Percentiles rank a stretch among this genome's conserved stretches.
These are phyloP conservation scores for Flaveria brownii DNA, from an alignment of 129 eudicot genomes.

Conservation along the genomic window DNA sequence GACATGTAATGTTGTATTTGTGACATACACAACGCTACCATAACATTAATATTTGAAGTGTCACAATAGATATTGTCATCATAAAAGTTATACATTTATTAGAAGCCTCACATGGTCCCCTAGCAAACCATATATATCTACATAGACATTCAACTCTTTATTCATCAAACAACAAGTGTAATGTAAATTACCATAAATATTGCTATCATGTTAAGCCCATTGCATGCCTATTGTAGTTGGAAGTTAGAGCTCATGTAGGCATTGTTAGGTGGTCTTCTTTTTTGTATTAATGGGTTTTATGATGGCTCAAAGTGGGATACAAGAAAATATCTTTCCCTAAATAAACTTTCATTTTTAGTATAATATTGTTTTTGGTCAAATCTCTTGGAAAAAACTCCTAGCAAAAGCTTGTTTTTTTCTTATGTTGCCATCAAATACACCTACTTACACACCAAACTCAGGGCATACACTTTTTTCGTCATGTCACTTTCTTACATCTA, in stretches of 20 bases:
- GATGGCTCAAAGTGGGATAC: slow-evolving; percentile 33
- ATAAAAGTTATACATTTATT: too few species aligned
- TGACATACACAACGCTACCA: too few species aligned
- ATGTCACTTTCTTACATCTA: slow-evolving; percentile 13
- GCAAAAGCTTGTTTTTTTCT: slow-evolving; percentile 22
- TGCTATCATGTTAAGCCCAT: too few species aligned
- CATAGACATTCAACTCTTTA: too few species aligned
- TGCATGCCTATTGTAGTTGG: neutral
- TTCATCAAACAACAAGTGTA: too few species aligned
- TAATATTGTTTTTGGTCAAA: slow-evolving; percentile 3
- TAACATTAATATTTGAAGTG: too few species aligned
- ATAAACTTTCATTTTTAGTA: slow-evolving; percentile 31
- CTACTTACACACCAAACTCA: slow-evolving; percentile 42
- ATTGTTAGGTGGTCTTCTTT: slow-evolving; percentile 21
- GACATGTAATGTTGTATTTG: too few species aligned
- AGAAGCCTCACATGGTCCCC: too few species aligned
- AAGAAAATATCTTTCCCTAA: slow-evolving; percentile 13
- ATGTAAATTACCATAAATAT: too few species aligned
- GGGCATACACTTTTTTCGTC: slow-evolving; percentile 12
- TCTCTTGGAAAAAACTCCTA: slow-evolving; percentile 19
- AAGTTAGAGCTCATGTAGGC: slow-evolving; percentile 3
- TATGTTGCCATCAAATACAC: slow-evolving; percentile 36
- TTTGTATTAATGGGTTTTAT: slow-evolving; percentile 8
- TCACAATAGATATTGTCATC: too few species aligned
- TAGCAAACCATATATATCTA: too few species aligned